phyloP scores from a whole-genome alignment of 495 filamentous ascomycete species.

The Neurospora africana region DNA sequence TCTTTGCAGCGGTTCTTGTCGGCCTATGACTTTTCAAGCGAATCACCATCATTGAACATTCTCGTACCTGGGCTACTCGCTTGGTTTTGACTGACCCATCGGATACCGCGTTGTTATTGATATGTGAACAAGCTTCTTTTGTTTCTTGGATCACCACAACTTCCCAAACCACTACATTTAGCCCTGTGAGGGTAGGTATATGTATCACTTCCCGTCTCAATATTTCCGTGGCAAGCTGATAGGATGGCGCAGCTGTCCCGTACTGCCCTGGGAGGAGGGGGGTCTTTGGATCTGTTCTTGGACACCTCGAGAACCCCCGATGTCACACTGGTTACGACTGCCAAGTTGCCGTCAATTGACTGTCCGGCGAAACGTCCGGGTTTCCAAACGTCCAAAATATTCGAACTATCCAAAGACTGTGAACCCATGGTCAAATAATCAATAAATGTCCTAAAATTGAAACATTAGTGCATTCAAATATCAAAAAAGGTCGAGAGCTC shows the following conservation, averaged over 20 bases:
- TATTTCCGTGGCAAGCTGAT: neutral
- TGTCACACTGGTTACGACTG: neutral
- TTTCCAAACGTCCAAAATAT: neutral
- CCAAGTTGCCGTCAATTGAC: neutral
- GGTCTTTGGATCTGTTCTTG: neutral
- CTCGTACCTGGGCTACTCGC: neutral
- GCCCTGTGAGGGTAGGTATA: neutral
- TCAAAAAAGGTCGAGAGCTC: neutral
- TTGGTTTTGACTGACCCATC: neutral
- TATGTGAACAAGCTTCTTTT: neutral
- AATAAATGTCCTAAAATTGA: neutral
- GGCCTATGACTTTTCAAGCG: neutral
- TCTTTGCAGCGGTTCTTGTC: neutral
- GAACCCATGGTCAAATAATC: neutral
- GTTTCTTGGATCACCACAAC: neutral
- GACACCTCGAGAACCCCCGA: neutral
- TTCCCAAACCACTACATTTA: neutral
- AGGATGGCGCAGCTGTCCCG: neutral
- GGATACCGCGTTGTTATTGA: neutral
- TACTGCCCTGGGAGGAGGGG: neutral
- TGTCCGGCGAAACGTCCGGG: neutral
- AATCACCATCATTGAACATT: neutral
- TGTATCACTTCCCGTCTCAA: neutral
- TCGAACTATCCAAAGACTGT: neutral
- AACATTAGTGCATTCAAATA: neutral